Percentiles rank a stretch among this genome's conserved stretches.
phyloP scores from a whole-genome alignment of 441 rosid genomes.

The Manihot esculenta region DNA sequence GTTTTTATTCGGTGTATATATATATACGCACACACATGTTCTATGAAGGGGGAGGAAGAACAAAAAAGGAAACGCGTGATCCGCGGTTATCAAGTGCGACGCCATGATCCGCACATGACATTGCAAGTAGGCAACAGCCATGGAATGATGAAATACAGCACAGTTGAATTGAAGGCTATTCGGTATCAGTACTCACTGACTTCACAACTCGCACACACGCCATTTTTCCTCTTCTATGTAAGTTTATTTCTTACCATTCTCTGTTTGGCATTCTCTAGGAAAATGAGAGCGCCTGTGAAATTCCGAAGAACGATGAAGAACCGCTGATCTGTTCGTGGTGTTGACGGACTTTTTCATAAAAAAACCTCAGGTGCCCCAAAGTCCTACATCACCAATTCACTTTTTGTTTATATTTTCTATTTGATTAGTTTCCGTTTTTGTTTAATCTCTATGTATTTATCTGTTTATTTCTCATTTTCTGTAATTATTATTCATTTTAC shows the following conservation, averaged over 20 bases:
- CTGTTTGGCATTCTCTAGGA: neutral
- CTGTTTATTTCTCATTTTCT: neutral
- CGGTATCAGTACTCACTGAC: too few relatives aligned
- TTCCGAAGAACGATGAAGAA: neutral
- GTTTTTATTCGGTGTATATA: too few relatives aligned
- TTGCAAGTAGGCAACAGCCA: too few relatives aligned
- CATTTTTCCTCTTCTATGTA: neutral
- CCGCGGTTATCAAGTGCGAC: too few relatives aligned
- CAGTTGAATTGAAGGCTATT: too few relatives aligned
- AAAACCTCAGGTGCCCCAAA: slow-evolving; percentile 27
- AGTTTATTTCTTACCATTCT: neutral
- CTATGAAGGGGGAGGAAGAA: too few relatives aligned
- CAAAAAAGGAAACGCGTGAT: too few relatives aligned
- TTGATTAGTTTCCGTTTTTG: neutral
- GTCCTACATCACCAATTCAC: slow-evolving; percentile 18
- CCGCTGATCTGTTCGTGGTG: neutral
- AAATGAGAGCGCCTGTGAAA: neutral
- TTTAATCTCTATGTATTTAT: neutral
- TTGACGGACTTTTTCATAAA: slow-evolving; percentile 3
- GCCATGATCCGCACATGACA: too few relatives aligned
- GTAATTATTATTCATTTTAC: neutral
- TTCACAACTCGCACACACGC: too few relatives aligned
- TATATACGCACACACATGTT: too few relatives aligned
- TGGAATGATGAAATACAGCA: too few relatives aligned
- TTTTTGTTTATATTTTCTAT: slow-evolving; percentile 21